These are phyloP conservation scores for Rubia tinctorum DNA, from an alignment of 305 asterid genomes.

Conservation along the genomic window DNA sequence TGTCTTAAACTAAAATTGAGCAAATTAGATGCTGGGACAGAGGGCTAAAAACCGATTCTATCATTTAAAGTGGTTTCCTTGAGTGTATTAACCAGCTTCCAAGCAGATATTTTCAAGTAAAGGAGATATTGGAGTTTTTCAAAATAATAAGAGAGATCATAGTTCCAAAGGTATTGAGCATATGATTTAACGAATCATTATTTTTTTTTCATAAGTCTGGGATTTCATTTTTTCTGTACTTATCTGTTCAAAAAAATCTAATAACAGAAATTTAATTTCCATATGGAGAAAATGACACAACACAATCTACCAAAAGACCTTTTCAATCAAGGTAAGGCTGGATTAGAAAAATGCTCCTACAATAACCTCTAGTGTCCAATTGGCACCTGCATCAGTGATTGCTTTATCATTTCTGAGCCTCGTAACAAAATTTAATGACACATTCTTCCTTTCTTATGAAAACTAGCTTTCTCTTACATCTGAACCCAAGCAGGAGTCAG, in stretches of 20 bases:
- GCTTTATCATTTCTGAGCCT: slow-evolving; percentile 8
- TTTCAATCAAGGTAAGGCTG: slow-evolving; percentile 62
- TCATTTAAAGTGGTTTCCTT: background rate
- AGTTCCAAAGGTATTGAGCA: slow-evolving; percentile 55
- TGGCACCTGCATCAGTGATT: background rate
- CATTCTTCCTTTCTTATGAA: slow-evolving; percentile 20
- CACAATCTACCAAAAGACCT: slow-evolving; percentile 68
- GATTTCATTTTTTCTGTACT: background rate
- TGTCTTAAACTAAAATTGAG: slow-evolving; percentile 3
- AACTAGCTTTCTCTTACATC: slow-evolving; percentile 73
- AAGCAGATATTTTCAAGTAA: slow-evolving; percentile 75
- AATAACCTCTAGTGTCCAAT: background rate
- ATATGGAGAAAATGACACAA: slow-evolving; percentile 53
- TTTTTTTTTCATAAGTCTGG: slow-evolving; percentile 5
- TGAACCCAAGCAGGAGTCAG: slow-evolving; percentile 39
- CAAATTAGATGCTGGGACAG: too few species aligned
- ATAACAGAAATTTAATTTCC: slow-evolving; percentile 77
- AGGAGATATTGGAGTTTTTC: slow-evolving; percentile 78
- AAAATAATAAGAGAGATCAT: slow-evolving; percentile 68
- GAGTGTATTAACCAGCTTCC: background rate
- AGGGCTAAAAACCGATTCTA: too few species aligned
- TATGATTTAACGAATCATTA: slow-evolving; percentile 13
- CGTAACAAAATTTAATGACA: slow-evolving; percentile 17
- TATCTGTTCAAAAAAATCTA: slow-evolving; percentile 15
- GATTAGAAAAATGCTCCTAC: background rate